Evolutionary conservation across 768 basidiomycete species (phyloP), one percentile per base, ranked within the genome.

Genomic region (Lactarius indigo): DNA sequence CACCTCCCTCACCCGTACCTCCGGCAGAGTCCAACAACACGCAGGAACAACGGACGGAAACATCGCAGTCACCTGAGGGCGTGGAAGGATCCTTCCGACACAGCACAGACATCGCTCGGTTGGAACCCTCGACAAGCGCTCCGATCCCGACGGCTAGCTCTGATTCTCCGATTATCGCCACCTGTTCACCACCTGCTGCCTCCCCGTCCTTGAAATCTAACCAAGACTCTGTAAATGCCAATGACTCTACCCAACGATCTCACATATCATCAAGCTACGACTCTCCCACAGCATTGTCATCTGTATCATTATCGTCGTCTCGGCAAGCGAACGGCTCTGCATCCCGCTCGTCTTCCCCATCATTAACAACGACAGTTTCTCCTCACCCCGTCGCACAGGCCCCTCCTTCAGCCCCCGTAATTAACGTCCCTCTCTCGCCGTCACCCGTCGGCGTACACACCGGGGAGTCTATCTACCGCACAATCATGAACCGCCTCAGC

Each of bases 381-480:
- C 57, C 72, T 31, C 54, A 70, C 13, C 58, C 68, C 8, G 52
- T 64, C 42, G 50, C 61, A n/a, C 63, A 62, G 13, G 8, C 44
- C 26, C 57, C 70, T 37, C 20, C 61, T 13, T 59, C 64, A 23
- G 15, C 26, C 23, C n/a, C 66, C 26, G 50, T 54, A 13, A 33
- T 65, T 31, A 42, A 63, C 56, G 17, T 44, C 15, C 58, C 63
- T 10, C 65, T 50, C 31, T 62, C 74, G 57, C 52, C 75, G 50
- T 57, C 69, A 41, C 61, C 72, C 72, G 58, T 69, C 9, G 64
- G 75, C 1, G 62, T 73, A 7, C 61, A 73, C 1, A 70, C 76
- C 0, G 82, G 84, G 28, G 97, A 99, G 75, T 96, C 94, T 2
- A 95, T 99, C 70, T 98, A 97, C 72, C 89, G 94, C 9, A 92